Evolutionary conservation across 176 grass and related monocot species (phyloP), one percentile per base, ranked within the genome.

Genomic region (Musa schizocarpa): DNA sequence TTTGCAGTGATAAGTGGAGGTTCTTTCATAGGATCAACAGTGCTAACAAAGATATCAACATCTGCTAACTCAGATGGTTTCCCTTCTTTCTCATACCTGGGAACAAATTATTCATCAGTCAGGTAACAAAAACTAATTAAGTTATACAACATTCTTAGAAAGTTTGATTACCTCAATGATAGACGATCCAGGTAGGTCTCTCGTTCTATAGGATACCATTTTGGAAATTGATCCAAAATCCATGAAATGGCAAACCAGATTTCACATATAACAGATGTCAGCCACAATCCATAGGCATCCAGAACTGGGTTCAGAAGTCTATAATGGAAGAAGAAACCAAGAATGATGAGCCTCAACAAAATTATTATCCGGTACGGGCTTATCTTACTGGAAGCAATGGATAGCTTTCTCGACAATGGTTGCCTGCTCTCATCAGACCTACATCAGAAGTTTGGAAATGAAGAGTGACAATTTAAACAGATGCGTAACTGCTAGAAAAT

Each of bases 101-200:
- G 74, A 52, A 49, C 23, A 71, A 57, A 58, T 71, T 63, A 24
- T 56, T 29, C 9, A 9, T 14, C 52, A 73, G 53, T 22, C 23
- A 55, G 50, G 71, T 23, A 73, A 16, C 49, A 22, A 73, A 55
- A 26, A 8, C 20, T n/a, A 17, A 13, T 2, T 0, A 55, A 53
- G 13, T 23, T 13, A 73, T 24, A 54, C 19, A 14, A 76, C 9
- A 76, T 43, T 1, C 24, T 54, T 13, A 21, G 14, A 19, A 1
- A 54, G 57, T 43, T n/a, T 53, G 23, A 71, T 71, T 81, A 88
- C 89, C 89, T 91, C 75, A 88, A 67, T 81, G 89, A 87, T 25
- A 91, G 81, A 59, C 89, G 85, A 75, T 91, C 89, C 79, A 91
- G 79, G 63, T 91, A 91, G 20, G 89, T 91, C 57, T 91, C 89